A percentile compares a stretch with the other conserved stretches of the same genome.
Conservation (phyloP, 129 eudicot species). For the Helichrysum umbraculigerum region DNA sequence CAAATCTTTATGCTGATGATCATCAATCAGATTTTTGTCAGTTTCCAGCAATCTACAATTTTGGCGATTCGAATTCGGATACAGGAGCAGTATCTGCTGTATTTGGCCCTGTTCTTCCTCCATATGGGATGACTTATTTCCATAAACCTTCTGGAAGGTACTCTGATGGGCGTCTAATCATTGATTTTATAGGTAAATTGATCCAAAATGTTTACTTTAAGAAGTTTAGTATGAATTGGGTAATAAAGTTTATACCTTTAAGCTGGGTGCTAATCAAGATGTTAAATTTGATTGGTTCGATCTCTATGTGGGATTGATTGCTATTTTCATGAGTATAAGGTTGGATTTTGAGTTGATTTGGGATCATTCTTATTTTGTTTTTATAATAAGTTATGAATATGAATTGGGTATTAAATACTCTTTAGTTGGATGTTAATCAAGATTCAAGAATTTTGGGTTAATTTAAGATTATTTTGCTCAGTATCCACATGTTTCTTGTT, state of each 20-base stretch:
- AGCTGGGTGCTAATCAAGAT: neutral
- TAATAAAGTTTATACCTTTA: neutral
- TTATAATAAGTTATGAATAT: no score
- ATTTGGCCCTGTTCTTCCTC: neutral
- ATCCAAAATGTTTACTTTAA: neutral
- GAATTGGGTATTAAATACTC: no score
- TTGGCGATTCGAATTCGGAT: constrained; percentile 15
- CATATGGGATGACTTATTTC: constrained; percentile 3
- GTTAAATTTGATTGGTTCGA: neutral
- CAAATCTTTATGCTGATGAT: neutral
- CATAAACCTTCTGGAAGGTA: constrained; percentile 17
- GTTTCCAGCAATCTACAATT: constrained; percentile 16
- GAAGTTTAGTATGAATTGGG: neutral
- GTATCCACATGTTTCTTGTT: neutral
- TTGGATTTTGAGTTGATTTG: constrained; percentile 8
- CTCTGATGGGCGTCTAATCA: constrained; percentile 19
- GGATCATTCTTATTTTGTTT: no score
- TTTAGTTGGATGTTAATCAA: no score
- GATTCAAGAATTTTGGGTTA: neutral
- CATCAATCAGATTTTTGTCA: neutral
- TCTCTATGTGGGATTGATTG: constrained; percentile 5
- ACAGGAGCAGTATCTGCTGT: constrained; percentile 6
- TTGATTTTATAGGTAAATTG: neutral
- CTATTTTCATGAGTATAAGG: neutral
- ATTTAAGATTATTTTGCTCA: no score